These are phyloP conservation scores for Rhodotorula sp. DNA, from an alignment of 1,284 basidiomycete genomes.

Conservation along the genomic window DNA sequence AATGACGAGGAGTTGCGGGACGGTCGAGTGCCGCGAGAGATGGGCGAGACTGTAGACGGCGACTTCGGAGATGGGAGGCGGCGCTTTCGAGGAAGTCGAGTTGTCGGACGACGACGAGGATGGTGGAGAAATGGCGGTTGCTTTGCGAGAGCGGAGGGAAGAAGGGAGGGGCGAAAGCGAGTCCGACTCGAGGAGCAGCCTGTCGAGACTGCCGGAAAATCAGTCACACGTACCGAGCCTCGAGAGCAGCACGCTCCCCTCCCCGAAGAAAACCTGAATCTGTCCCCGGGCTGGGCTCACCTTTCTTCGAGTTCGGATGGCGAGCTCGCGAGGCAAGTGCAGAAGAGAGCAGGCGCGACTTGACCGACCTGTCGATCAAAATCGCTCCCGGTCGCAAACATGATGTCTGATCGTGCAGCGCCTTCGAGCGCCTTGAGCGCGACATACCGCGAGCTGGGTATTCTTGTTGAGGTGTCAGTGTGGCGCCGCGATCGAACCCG, in stretches of 20 bases:
- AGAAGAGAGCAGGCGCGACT: conserved; percentile 72
- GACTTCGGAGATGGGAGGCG: conserved; percentile 51
- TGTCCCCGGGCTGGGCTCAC: background rate
- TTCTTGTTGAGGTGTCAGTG: background rate
- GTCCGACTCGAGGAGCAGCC: conserved; percentile 40
- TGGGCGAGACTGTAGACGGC: conserved; percentile 32
- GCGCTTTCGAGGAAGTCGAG: conserved; percentile 52
- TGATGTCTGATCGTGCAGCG: conserved; percentile 77
- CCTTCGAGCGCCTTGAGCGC: conserved; percentile 80
- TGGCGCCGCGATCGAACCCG: too few relatives aligned
- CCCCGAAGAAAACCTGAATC: too few relatives aligned
- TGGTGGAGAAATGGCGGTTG: conserved; percentile 82
- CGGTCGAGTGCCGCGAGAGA: conserved; percentile 2
- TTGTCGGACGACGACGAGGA: conserved; percentile 69
- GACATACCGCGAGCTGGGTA: conserved; percentile 72
- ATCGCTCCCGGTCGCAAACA: conserved; percentile 72
- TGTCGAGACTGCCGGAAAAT: background rate
- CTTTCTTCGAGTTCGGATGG: background rate
- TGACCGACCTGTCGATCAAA: conserved; percentile 70
- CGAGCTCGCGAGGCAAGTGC: conserved; percentile 63
- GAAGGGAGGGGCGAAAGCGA: conserved; percentile 66
- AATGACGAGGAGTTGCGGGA: conserved; percentile 63
- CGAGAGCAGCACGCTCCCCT: too few relatives aligned
- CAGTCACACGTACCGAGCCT: too few relatives aligned
- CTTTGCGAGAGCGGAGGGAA: conserved; percentile 74